These are phyloP conservation scores for Agrocybe praecox DNA, from an alignment of 768 basidiomycete species.

Conservation along the genomic window DNA sequence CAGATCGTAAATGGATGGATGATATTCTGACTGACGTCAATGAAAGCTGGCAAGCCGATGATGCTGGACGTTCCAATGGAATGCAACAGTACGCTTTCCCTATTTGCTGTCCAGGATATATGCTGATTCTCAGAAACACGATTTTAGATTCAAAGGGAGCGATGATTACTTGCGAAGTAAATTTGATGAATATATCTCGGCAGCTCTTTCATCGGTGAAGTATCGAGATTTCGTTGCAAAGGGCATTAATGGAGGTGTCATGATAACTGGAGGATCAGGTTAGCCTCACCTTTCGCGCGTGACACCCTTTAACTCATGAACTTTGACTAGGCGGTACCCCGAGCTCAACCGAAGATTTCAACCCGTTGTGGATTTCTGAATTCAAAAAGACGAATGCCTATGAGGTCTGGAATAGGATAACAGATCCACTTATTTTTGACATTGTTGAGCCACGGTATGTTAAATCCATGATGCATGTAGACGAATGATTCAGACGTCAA, in stretches of 20 bases:
- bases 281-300: conserved; percentile 6
- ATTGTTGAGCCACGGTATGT: conserved; percentile 87
- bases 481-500: neutral
- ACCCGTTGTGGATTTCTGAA: conserved; percentile 83
- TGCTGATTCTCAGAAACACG: neutral
- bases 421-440: conserved; percentile 93
- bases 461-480: neutral
- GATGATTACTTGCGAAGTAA: conserved; percentile 93
- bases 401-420: conserved; percentile 87
- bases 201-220: conserved; percentile 85
- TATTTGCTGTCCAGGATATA: neutral
- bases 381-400: conserved; percentile 89
- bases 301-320: neutral
- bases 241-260: conserved; percentile 60
- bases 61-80: conserved; percentile 53
- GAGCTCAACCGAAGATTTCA: conserved; percentile 78
- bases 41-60: conserved; percentile 71
- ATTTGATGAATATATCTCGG: conserved; percentile 95
- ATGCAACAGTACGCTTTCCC: conserved; percentile 66
- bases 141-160: conserved; percentile 85
- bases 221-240: conserved; percentile 85
- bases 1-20: conserved; percentile 98
- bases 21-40: conserved; percentile 89
- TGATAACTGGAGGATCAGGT: conserved; percentile 70
- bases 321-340: conserved; percentile 47